Evolutionary conservation across 1,284 basidiomycete species (phyloP), one percentile per base, ranked within the genome.

Genomic region (Moesziomyces parantarcticus): DNA sequence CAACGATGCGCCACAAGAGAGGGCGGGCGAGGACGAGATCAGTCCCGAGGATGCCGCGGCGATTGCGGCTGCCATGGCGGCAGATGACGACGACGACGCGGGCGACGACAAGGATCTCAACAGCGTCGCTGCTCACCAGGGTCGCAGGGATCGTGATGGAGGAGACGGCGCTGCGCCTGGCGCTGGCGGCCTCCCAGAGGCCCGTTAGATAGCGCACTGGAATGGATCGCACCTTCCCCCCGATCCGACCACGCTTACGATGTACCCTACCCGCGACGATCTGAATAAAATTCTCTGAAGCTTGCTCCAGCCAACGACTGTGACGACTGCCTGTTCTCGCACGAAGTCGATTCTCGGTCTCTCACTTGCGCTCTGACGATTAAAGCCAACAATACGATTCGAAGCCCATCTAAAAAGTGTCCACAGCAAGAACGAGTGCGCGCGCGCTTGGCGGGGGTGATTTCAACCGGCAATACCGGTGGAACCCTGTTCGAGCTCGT

Each of bases 31-130:
- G 9, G 60, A 67, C 52, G 75, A 77, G 40, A 65, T 79, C 39
- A 63, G 58, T 32, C 74, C 76, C 9, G 77, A 76, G 32, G 77
- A 78, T 47, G 73, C 70, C 0, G 76, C 76, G 3, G 77, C 77
- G 8, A 76, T 79, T 39, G 73, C 67, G 3, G 64, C 69, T 25
- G 75, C 77, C 1, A 60, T 75, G 55, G 65, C 72, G 5, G 68
- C 65, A 13, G 79, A 77, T 21, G 80, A 80, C 23, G 80, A 80
- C 45, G 78, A 79, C 13, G 75, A 78, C 6, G 49, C 53, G n/a
- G 60, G 51, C 13, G 77, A 80, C 26, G 70, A 70, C 25, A 69
- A 79, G 58, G 70, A 71, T 4, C 32, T 70, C 42, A 69, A 67
- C 56, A 53, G 58, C 11, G 74, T 76, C 2, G 62, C 64, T 20